Evolutionary conservation across 148 eudicot genomes (phyloP).

Genomic region (Amaranthus cruentus): DNA sequence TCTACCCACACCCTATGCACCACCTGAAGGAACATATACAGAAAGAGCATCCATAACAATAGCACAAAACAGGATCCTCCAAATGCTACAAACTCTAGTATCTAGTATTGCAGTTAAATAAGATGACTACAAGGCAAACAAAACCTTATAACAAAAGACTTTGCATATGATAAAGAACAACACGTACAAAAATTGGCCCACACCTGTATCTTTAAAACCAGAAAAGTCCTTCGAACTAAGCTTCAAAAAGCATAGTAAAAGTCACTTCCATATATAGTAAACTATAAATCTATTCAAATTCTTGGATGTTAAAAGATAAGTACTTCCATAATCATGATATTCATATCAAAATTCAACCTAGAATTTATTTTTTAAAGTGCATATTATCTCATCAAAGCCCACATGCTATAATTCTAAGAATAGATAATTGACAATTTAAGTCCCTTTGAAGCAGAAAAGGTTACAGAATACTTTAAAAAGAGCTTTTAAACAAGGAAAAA

Average conservation of each 20-base stretch:
- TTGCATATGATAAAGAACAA: background rate
- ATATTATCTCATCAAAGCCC: slow-evolving; percentile 17
- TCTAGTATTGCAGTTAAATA: background rate
- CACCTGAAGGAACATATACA: background rate
- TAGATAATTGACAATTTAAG: background rate
- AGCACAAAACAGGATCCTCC: background rate
- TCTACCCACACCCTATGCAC: no score
- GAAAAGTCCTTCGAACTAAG: slow-evolving; percentile 7
- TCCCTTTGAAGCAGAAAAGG: background rate
- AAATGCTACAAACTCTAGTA: background rate
- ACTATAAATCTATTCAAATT: background rate
- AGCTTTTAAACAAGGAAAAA: background rate
- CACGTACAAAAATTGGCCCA: slow-evolving; percentile 14
- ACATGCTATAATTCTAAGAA: slow-evolving; percentile 7
- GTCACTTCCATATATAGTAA: slow-evolving; percentile 15
- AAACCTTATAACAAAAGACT: background rate
- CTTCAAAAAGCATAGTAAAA: background rate
- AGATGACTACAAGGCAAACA: background rate
- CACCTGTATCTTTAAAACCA: background rate
- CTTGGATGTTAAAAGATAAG: background rate
- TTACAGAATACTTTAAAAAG: background rate
- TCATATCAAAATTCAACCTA: background rate
- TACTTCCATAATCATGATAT: background rate
- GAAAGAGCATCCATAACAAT: background rate
- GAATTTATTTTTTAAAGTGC: slow-evolving; percentile 5